Evolutionary conservation across 2,329 filamentous ascomycete species (phyloP), one percentile per base, ranked within the genome.

Genomic region (Eutypa lata): DNA sequence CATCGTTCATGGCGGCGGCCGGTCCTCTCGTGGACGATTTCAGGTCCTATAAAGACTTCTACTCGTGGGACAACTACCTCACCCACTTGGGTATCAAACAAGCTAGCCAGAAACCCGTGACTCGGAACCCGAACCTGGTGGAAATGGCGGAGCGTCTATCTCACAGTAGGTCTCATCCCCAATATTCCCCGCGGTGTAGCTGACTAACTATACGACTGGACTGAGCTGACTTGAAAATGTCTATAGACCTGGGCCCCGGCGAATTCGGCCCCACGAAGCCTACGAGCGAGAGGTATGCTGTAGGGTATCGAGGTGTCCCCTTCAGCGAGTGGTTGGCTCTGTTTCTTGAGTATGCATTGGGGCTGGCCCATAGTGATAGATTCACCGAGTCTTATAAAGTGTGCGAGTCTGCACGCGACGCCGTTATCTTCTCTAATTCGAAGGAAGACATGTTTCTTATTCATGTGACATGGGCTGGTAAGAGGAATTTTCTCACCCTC

Each of bases 321-420:
- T 96, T 97, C 65, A 78, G 86, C 53, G 81, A 85, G 46, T 99
- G 94, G 94, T 80, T 97, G 3, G 89, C 95, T 60, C 79, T 96
- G 1, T 96, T 99, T 66, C 80, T 95, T 35, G 89, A 94, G 64
- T 95, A 95, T 66, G 89, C 91, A 3, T 78, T 97, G 47, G 78
- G 87, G 5, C 80, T 94, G 31, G 89, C 91, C 7, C 81, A 84
- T 42, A 74, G 79, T 19, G 86, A 86, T 33, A 83, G 88, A 47
- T 76, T 81, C 14, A 79, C 86, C 42, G 86, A 90, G 57, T 87
- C 90, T 48, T 97, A 96, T 68, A 84, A 87, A 48, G 83, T 91
- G 7, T 87, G 95, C 60, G 84, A 91, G 56, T 84, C 88, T 6
- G 90, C 90, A 1, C 80, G 86, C 47, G 86, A 90, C 64, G 90